Evolutionary conservation across 208 protist species (phyloP), one percentile per base, ranked within the genome.

Genomic region (Leishmania tarentolae): DNA sequence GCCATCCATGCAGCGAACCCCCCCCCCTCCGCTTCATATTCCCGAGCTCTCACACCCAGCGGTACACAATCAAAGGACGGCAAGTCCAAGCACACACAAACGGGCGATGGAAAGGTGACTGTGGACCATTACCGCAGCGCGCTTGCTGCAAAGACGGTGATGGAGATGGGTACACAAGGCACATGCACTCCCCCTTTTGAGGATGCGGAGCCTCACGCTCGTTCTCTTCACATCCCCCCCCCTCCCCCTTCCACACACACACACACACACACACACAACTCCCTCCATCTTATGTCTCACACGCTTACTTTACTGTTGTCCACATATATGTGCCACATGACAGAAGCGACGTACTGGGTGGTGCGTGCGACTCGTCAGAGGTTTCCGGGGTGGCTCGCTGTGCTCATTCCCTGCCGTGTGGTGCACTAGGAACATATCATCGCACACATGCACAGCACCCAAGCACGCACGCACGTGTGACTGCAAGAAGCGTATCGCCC

Each of bases 391-490:
- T 31, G 2, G 1, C 35, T 61, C 42, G 46, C 50, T 73, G 24
- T 53, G 50, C 47, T 3, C 37, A 50, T 37, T 69, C 56, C 24
- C 24, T 78, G 61, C 57, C 11, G 47, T 9, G 37, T 24, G n/a
- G 42, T 52, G 44, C 15, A 78, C 15, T 0, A 28, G 40, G 61
- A 44, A 42, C 35, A 46, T 35, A 52, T 40, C 68, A 15, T 37
- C 47, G 68, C 44, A 68, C 74, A 68, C 50, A 76, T 46, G 37
- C 73, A 65, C 73, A 68, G 31, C 46, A 19, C 46, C 21, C 19
- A 2, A 6, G 40, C 72, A 69, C 17, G 6, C 44, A 37, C 44
- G 6, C 28, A 73, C 44, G 42, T 35, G 4, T 46, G 44, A 31
- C 28, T 3, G 44, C n/a, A 31, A 31, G 44, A 53, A 0, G 42